Conservation (phyloP, 768 basidiomycete species). For the Sarcomyxa edulis region DNA sequence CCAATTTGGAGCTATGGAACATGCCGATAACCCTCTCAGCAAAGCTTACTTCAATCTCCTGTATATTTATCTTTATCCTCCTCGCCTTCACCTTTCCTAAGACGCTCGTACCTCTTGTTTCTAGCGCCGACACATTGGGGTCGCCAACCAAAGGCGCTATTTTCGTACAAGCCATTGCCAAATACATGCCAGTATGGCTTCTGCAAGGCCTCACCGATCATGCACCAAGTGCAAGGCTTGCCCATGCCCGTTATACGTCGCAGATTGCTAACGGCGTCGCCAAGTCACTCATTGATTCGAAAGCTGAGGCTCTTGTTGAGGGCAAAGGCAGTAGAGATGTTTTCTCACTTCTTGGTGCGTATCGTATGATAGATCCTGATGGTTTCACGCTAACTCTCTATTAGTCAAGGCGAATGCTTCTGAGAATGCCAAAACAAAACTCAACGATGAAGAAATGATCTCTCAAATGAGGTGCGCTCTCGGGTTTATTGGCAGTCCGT, state of each 20-base stretch:
- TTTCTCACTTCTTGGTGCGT: slow-evolving; percentile 6
- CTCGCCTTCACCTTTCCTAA: neutral
- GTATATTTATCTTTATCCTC: too few species aligned
- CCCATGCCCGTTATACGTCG: slow-evolving; percentile 41
- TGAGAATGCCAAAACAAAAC: slow-evolving; percentile 10
- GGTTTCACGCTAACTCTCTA: neutral
- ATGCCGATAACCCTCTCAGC: slow-evolving; percentile 46
- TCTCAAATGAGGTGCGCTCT: slow-evolving; percentile 14
- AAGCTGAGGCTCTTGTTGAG: slow-evolving; percentile 39
- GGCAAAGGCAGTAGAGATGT: slow-evolving; percentile 45
- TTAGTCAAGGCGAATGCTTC: slow-evolving; percentile 17
- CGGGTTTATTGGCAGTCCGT: too few species aligned
- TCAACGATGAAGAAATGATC: slow-evolving; percentile 14
- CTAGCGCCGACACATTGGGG: slow-evolving; percentile 37
- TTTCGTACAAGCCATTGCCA: slow-evolving; percentile 41
- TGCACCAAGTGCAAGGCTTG: slow-evolving; percentile 37
- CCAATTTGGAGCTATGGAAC: slow-evolving; percentile 47
- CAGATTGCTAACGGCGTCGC: slow-evolving; percentile 39
- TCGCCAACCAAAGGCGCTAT: slow-evolving; percentile 40
- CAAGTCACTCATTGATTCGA: slow-evolving; percentile 39
- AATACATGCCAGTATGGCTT: slow-evolving; percentile 30
- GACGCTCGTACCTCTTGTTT: neutral
- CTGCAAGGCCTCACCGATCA: slow-evolving; percentile 41
- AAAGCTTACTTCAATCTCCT: slow-evolving; percentile 49
- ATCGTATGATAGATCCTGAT: neutral